Conservation (phyloP, 2,329 filamentous ascomycete genomes). For the Gaeumannomyces sp. region DNA sequence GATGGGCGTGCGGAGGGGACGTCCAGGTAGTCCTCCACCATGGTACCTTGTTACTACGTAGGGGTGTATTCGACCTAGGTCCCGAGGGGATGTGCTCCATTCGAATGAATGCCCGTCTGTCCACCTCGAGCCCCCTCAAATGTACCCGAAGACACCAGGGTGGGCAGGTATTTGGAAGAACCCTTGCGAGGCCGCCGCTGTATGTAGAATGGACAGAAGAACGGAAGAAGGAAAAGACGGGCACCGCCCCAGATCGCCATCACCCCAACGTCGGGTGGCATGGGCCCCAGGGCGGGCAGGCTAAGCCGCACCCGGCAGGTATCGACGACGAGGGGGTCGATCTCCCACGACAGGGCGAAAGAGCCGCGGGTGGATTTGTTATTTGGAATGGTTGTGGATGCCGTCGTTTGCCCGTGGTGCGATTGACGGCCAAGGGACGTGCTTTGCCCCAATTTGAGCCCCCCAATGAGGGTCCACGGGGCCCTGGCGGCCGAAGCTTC, state of each 20-base stretch:
- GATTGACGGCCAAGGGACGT: background rate
- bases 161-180: background rate
- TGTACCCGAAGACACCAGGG: too few species aligned
- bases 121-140: too few species aligned
- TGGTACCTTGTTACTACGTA: background rate
- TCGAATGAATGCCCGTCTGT: too few species aligned
- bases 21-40: background rate
- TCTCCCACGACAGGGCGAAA: background rate
- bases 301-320: background rate
- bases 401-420: background rate
- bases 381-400: background rate
- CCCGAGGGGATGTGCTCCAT: too few species aligned
- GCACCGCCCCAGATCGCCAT: too few species aligned
- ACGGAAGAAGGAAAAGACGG: too few species aligned
- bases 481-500: slow-evolving; percentile 1
- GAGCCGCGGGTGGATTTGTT: background rate
- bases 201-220: too few species aligned
- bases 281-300: background rate
- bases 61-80: background rate
- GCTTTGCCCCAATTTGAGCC: background rate
- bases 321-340: background rate
- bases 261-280: background rate
- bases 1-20: background rate
- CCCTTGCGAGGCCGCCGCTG: too few species aligned
- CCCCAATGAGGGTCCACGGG: background rate